Percentiles rank a stretch among this genome's conserved stretches.
phyloP scores from a whole-genome alignment of 2,329 filamentous ascomycete species.

The Nothopassalora personata region DNA sequence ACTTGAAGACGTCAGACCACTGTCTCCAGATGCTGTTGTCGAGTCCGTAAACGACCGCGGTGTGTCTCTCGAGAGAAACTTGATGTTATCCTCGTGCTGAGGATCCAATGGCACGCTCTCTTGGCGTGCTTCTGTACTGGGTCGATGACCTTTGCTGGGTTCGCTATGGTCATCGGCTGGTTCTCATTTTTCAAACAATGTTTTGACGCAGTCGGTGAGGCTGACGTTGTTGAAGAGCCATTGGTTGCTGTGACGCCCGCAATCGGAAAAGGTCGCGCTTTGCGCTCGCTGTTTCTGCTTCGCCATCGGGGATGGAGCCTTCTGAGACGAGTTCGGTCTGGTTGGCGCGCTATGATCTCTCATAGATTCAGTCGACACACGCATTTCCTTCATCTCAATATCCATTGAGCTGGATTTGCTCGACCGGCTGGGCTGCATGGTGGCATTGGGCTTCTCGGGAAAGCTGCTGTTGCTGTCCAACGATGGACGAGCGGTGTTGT shows the following conservation, averaged over 20 bases:
- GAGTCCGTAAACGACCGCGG: slow-evolving; percentile 2
- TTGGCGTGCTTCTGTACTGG: background rate
- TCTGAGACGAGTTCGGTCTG: slow-evolving; percentile 1
- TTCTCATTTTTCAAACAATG: slow-evolving; percentile 22
- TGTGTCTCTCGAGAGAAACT: slow-evolving; percentile 1
- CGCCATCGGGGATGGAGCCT: slow-evolving; percentile 1
- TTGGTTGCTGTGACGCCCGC: slow-evolving; percentile 47
- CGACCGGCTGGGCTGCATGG: slow-evolving; percentile 14
- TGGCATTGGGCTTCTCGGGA: slow-evolving; percentile 5
- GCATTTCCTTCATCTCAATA: slow-evolving; percentile 13
- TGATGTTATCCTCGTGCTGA: slow-evolving; percentile 2
- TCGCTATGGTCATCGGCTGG: slow-evolving; percentile 5
- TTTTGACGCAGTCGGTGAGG: slow-evolving; percentile 40
- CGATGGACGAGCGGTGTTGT: background rate
- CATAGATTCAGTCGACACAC: slow-evolving; percentile 3
- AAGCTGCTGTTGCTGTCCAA: slow-evolving; percentile 1
- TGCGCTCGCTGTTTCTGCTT: slow-evolving; percentile 9
- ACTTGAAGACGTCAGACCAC: background rate
- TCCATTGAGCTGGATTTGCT: slow-evolving; percentile 10
- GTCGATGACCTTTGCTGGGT: slow-evolving; percentile 4
- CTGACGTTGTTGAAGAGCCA: slow-evolving; percentile 49
- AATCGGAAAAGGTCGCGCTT: slow-evolving; percentile 29
- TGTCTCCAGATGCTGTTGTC: slow-evolving; percentile 5
- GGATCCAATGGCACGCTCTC: background rate
- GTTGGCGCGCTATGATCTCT: background rate